Evolutionary conservation across 2,329 filamentous ascomycete genomes (phyloP).

Genomic region (Zasmidium cellare): DNA sequence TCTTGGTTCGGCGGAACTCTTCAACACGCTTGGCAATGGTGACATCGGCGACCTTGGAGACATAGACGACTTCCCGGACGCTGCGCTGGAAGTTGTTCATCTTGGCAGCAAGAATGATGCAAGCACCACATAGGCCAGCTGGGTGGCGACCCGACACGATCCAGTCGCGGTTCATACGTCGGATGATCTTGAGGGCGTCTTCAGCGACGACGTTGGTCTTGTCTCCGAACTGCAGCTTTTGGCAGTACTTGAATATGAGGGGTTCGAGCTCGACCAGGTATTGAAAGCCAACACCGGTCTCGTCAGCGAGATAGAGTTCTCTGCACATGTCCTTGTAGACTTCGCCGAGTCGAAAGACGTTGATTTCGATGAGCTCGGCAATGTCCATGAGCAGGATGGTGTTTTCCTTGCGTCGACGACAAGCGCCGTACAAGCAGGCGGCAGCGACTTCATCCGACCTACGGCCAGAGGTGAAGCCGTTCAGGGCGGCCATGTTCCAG

Average conservation of each 20-base stretch:
- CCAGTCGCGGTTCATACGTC: constrained; percentile 95
- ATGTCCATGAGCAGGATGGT: constrained; percentile 94
- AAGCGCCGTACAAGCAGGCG: constrained; percentile 88
- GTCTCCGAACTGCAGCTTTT: constrained; percentile 85
- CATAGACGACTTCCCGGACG: constrained; percentile 92
- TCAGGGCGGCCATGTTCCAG: constrained; percentile 56
- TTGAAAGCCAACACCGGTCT: constrained; percentile 45
- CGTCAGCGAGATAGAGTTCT: constrained; percentile 62
- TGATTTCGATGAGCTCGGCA: constrained; percentile 78
- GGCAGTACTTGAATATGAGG: constrained; percentile 86
- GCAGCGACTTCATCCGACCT: constrained; percentile 81
- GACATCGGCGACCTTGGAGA: constrained; percentile 92
- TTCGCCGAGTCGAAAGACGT: constrained; percentile 88
- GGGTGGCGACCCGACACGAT: constrained; percentile 93
- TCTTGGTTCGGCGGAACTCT: constrained; percentile 87
- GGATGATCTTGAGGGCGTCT: constrained; percentile 82
- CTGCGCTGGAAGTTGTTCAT: constrained; percentile 98
- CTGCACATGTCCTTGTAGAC: constrained; percentile 83
- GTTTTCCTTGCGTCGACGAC: constrained; percentile 75
- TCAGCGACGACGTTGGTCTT: constrained; percentile 81
- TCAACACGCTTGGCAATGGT: constrained; percentile 89
- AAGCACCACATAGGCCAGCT: constrained; percentile 90
- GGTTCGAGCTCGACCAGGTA: constrained; percentile 79
- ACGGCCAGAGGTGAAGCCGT: constrained; percentile 76
- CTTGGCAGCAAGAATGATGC: constrained; percentile 87